Evolutionary conservation across 495 filamentous ascomycete species (phyloP), one percentile per base, ranked within the genome.

Genomic region (Penicillium pancosmium): DNA sequence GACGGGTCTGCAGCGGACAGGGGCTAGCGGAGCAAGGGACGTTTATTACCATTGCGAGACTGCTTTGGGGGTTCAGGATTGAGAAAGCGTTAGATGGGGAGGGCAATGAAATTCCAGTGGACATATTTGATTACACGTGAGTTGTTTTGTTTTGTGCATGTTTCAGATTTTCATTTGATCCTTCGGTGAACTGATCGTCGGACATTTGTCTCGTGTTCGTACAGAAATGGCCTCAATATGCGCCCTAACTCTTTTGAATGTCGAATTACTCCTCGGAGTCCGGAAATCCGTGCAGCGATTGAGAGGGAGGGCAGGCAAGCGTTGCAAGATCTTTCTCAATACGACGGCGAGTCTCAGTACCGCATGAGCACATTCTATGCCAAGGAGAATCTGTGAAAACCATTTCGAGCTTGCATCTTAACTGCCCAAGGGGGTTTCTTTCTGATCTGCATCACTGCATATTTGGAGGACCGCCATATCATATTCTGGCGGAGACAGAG

Each of bases 271-370:
- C 70, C 70, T 40, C 59, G 71, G 33, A 81, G 61, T 34, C 74
- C 79, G 21, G 76, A 80, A 55, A 81, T 87, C 16, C 63, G 70
- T 4, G 70, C 73, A 19, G 75, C 82, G 1, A 81, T 87, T 41
- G 72, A 82, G n/a, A 64, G 78, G 21, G 83, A 86, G 60, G 83
- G 83, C 15, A 68, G 69, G 59, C 73, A 83, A 60, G 84, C 84
- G 2, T 60, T 84, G 35, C 64, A 75, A 34, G 76, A 84, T 23
- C 59, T 86, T n/a, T 72, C 80, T 55, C 65, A 75, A 18, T 83
- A 82, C 61, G 80, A 86, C 10, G 84, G 84, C n/a, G 80, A 84
- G 65, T 83, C 81, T 21, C 76, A 82, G 61, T 84, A 84, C 55
- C 63, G 79, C 18, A 82, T 85, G 80, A 81, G 78, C 44, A 79